phyloP scores from a whole-genome alignment of 371 early-diverging fungal species.

The Actinomortierella ambigua region DNA sequence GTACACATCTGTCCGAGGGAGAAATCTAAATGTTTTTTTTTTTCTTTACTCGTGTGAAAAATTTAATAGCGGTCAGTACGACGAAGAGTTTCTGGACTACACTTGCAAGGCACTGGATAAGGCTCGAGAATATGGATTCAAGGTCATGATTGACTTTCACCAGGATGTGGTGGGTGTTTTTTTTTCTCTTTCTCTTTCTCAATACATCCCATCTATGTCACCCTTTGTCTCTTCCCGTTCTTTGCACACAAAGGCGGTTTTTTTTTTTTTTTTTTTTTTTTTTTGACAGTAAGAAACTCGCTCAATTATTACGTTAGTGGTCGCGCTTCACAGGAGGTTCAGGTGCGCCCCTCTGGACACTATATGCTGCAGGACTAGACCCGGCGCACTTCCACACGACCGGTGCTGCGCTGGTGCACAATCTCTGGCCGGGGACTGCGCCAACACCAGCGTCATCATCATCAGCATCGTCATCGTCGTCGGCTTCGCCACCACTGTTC shows the following conservation, averaged over 20 bases:
- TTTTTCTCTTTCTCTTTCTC: background rate
- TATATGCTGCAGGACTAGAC: constrained; percentile 74
- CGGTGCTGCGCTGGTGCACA: constrained; percentile 77
- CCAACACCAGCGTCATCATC: background rate
- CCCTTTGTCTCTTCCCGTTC: background rate
- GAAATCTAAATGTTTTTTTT: background rate
- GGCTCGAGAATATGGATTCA: constrained; percentile 68
- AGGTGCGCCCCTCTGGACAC: constrained; percentile 91
- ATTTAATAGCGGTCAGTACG: constrained; percentile 71
- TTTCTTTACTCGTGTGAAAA: background rate
- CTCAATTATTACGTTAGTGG: constrained; percentile 54
- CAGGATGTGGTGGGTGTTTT: constrained; percentile 65
- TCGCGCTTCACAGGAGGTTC: constrained; percentile 81
- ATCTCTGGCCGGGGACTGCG: constrained; percentile 53
- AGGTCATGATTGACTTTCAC: constrained; percentile 85
- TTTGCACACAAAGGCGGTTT: background rate
- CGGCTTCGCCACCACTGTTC: constrained; percentile 30
- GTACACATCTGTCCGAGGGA: too few species aligned
- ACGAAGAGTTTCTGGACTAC: constrained; percentile 82
- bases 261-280: background rate
- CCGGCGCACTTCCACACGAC: constrained; percentile 64
- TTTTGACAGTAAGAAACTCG: background rate
- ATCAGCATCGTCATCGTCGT: background rate
- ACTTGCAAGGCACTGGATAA: constrained; percentile 67
- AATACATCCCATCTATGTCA: background rate